Evolutionary conservation across 768 basidiomycete genomes (phyloP), one percentile per base, ranked within the genome.

Genomic region (Hebeloma cylindrosporum): DNA sequence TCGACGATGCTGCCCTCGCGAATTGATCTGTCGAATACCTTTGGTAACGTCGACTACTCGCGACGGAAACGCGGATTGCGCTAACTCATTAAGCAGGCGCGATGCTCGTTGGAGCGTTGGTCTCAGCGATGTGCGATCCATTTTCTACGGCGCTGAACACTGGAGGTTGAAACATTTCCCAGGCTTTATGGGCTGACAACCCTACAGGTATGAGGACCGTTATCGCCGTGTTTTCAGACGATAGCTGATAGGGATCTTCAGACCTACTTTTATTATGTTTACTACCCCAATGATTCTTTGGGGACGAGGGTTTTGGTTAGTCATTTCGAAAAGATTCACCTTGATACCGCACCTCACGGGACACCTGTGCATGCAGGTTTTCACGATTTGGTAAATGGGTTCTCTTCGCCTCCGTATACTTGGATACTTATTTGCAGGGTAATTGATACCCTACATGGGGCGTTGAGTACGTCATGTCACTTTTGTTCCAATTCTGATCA

Each of bases 111-210:
- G 67, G 67, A 22, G 65, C 60, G n/a, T 56, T 66, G 36, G 41
- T 66, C 23, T 56, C 64, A 11, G 61, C 61, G 18, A 61, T 63
- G 67, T 69, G 47, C 22, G 65, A 45, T 17, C 21, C 23, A 7
- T 23, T 31, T 14, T 20, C 13, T 31, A n/a, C n/a, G n/a, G n/a
- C n/a, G n/a, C n/a, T n/a, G n/a, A n/a, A n/a, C n/a, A n/a, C 26
- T 38, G 10, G 44, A 25, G 26, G 25, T 48, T 44, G 35, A 38
- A 35, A 18, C n/a, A 28, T 31, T 6, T 17, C 25, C 41, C 23
- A 67, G 68, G 48, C 47, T 69, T 32, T 69, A 67, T 43, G 66
- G 68, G n/a, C 48, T 67, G 33, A 69, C 68, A 21, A 66, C 59
- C 32, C 49, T 69, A 18, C 68, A 69, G 41, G 64, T 66, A 48